Evolutionary conservation across 2,329 filamentous ascomycete species (phyloP).

Genomic region (Zarea fungicola): DNA sequence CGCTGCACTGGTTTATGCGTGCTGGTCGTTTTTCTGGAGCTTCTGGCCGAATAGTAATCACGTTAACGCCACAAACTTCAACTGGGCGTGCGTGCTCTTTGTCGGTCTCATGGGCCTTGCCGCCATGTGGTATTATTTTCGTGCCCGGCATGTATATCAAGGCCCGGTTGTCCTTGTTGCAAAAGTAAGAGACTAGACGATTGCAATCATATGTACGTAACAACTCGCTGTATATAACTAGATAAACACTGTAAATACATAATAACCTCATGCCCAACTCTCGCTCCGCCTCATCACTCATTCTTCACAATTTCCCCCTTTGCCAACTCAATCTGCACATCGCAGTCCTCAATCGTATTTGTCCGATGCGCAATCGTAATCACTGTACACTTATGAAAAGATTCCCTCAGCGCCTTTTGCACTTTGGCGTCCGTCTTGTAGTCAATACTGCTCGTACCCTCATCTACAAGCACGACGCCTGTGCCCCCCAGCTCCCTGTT

Average conservation of each 20-base stretch:
- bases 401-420: too few species aligned
- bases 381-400: neutral
- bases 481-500: slow-evolving; percentile 11
- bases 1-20: slow-evolving; percentile 7
- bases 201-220: too few species aligned
- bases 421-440: too few species aligned
- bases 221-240: too few species aligned
- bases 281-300: neutral
- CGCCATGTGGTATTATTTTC: neutral
- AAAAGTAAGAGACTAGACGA: neutral
- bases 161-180: slow-evolving; percentile 1
- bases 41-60: slow-evolving; percentile 17
- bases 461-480: neutral
- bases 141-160: slow-evolving; percentile 5
- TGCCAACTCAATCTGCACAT: neutral
- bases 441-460: too few species aligned
- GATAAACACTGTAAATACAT: too few species aligned
- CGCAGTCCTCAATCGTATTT: neutral
- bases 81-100: slow-evolving; percentile 15
- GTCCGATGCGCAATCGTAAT: neutral
- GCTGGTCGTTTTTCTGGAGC: slow-evolving; percentile 18
- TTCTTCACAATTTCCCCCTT: neutral
- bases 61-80: slow-evolving; percentile 14
- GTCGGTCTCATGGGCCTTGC: slow-evolving; percentile 8
- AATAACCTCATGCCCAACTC: too few species aligned